Base-by-base conservation (phyloP, 2,329 filamentous ascomycete species). In the Colletotrichum noveboracense region DNA sequence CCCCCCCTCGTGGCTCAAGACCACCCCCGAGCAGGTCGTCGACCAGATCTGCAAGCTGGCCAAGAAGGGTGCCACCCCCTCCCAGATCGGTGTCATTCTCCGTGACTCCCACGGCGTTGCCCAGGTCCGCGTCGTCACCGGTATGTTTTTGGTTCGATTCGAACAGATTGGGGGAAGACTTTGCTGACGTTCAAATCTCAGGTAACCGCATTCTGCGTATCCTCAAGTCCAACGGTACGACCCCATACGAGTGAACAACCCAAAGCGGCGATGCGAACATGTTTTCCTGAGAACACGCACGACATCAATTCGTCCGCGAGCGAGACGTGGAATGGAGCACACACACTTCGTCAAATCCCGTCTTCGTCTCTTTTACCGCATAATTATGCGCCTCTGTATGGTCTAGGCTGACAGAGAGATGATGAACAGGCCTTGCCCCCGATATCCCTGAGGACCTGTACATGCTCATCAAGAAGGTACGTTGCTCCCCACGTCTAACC, bases 171-270 rank as follows among this genome's bases (percentile, higher is more conserved):
- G 16, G 38, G 26, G 28, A 38, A 4, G n/a, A 32, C 10, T 13
- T 18, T 24, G 30, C 86, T 90, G 82, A 89, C 84, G 74, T 78
- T 81, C 62, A 80, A 79, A 61, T 62, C 21, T 68, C 82, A 96
- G 96, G 97, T 90, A 99, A 99, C 95, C 98, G 98, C 93, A 98
- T 99, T 87, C 95, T 99, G 86, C 94, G 97, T 89, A 98, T 99
- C 90, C 93, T 99, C 83, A 98, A 98, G 94, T 94, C 94, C 83
- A 95, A 91, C 88, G 97, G 97, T 98, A 98, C 90, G 94, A 89
- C 91, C 86, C 86, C 84, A 86, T 80, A 78, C 77, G 78, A 71
- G 61, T 79, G 78, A 78, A 76, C 13, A 32, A 77, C 24, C 34
- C 26, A 13, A 62, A 70, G 64, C 28, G 64, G 66, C 74, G 78